Percentiles rank a stretch among this genome's conserved stretches.
These are phyloP conservation scores for Aethionema arabicum DNA, from an alignment of 345 rosid species.

Conservation along the genomic window DNA sequence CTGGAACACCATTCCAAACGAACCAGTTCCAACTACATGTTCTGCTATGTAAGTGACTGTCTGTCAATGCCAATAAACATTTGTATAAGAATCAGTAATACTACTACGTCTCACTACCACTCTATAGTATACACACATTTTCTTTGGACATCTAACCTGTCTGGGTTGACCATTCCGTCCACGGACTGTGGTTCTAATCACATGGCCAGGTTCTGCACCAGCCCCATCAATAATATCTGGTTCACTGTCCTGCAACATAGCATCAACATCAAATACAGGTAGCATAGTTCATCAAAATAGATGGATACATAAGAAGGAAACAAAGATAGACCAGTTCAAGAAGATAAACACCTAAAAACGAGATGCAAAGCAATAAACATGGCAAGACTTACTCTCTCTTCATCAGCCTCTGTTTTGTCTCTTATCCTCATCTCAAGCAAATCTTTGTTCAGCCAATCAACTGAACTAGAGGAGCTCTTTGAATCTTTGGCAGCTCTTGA, in stretches of 20 bases:
- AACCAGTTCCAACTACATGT: constrained; percentile 82
- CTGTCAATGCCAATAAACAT: constrained; percentile 42
- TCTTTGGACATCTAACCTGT: constrained; percentile 54
- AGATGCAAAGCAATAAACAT: constrained; percentile 1
- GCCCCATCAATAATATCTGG: constrained; percentile 84
- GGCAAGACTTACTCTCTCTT: constrained; percentile 60
- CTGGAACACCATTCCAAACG: constrained; percentile 79
- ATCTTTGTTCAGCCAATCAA: constrained; percentile 85
- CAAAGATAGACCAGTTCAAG: constrained; percentile 1
- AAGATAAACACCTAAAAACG: neutral
- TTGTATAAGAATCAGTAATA: neutral
- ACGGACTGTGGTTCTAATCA: constrained; percentile 82
- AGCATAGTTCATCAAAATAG: neutral
- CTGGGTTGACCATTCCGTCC: constrained; percentile 90
- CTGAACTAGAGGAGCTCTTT: constrained; percentile 76
- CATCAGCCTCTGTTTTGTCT: constrained; percentile 69
- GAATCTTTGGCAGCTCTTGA: constrained; percentile 74
- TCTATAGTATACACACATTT: constrained; percentile 13
- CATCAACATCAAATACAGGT: neutral
- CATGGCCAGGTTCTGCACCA: constrained; percentile 90
- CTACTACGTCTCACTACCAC: neutral
- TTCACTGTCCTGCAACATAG: constrained; percentile 70
- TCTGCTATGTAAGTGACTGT: constrained; percentile 76
- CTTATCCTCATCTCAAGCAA: constrained; percentile 83
- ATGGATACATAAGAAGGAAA: neutral